Evolutionary conservation across 225 moss, liverwort and hornwort species (phyloP).

Genomic region (Marchantia paleacea): DNA sequence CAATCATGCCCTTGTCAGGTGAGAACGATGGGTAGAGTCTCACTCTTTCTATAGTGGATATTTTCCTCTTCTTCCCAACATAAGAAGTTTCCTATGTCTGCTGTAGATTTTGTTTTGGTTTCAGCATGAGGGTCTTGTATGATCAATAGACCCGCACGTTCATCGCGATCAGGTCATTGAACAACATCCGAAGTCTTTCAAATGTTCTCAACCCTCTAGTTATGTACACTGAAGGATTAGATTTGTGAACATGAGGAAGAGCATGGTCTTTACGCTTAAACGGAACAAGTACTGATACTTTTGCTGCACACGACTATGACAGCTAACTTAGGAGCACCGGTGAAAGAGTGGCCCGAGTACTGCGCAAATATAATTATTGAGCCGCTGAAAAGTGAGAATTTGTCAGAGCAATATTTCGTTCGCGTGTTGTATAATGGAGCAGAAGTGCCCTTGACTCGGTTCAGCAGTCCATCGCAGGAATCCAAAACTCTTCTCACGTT

Average conservation of each 20-base stretch:
- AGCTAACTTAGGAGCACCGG: conserved; percentile 50
- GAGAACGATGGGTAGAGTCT: neutral
- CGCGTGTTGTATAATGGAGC: conserved; percentile 44
- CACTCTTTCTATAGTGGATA: neutral
- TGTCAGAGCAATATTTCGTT: conserved; percentile 29
- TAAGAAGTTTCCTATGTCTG: neutral
- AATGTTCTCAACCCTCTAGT: neutral
- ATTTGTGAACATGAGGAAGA: neutral
- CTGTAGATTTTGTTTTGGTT: neutral
- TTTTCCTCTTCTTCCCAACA: neutral
- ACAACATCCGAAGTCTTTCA: neutral
- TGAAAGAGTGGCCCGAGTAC: conserved; percentile 57
- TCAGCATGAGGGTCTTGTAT: neutral
- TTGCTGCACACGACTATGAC: conserved; percentile 10
- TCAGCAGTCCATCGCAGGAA: conserved; percentile 28
- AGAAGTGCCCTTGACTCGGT: conserved; percentile 46
- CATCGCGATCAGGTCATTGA: too few species aligned
- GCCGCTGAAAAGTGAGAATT: conserved; percentile 34
- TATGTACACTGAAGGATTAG: neutral
- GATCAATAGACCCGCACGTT: neutral
- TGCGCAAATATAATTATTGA: conserved; percentile 49
- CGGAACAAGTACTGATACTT: neutral
- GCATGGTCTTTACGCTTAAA: neutral
- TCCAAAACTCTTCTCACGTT: conserved; percentile 41
- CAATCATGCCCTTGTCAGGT: conserved; percentile 68